Evolutionary conservation across 1,139 yeast genomes (phyloP), one percentile per base, ranked within the genome.

Genomic region (Komagataea norvegica): DNA sequence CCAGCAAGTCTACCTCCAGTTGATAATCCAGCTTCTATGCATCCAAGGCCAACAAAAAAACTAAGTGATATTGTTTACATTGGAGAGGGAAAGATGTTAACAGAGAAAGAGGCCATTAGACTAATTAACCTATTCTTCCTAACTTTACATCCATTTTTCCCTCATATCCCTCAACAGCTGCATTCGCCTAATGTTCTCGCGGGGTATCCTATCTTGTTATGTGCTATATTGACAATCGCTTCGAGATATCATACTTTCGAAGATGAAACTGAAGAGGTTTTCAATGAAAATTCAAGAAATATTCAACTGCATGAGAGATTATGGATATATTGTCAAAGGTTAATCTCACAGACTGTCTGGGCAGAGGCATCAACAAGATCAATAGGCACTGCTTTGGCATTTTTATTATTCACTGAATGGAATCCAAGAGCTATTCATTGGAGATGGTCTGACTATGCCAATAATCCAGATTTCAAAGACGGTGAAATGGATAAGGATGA

Each of bases 361-460:
- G 95, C 95, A 1, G 96, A 86, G 56, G 94, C 95, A 0, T 79
- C 88, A 43, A 83, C 95, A 5, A 65, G 96, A 45, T 81, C 93
- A 0, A 75, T 87, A 6, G 96, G 95, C 1, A 87, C 96, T 0
- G 80, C 87, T 6, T 72, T 83, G 50, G 89, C 96, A 1, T 86
- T 88, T 55, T 62, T 88, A 33, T 63, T 89, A n/a, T 81, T 88
- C 49, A 85, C 95, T 0, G 96, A 88, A 57, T 88, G 96, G 96
- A 87, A 87, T 52, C 96, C 96, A 2, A 66, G 96, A 38, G 95
- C 96, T 6, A 87, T 88, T 44, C 96, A 88, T 59, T 83, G 88
- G 79, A 65, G 88, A 45, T 81, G 89, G 83, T 68, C 79, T 0
- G 96, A 88, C 59, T 87, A 86, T 61, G 95, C 95, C 3, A 86